Evolutionary conservation across 768 basidiomycete genomes (phyloP).

Genomic region (Gymnopilus junonius): DNA sequence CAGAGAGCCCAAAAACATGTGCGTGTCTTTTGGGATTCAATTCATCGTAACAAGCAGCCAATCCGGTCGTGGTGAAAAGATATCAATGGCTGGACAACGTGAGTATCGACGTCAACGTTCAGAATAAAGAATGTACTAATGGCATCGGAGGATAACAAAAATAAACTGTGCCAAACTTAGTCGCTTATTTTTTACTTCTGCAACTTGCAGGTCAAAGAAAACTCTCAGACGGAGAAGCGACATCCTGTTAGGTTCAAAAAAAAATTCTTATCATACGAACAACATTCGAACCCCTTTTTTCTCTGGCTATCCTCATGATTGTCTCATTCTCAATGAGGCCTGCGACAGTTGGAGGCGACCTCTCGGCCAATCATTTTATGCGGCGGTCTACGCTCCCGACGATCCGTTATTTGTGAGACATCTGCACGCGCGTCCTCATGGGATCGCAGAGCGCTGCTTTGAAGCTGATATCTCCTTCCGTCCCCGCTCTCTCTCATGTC

Average conservation of each 20-base stretch:
- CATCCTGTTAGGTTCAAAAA: not conserved
- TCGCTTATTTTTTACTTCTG: not conserved
- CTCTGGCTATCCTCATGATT: too few species aligned
- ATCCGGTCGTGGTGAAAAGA: too few species aligned
- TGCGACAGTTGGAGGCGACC: not conserved
- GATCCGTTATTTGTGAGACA: not conserved
- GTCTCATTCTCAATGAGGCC: too few species aligned
- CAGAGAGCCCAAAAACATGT: not conserved
- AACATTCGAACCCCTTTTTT: too few species aligned
- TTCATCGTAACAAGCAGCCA: not conserved
- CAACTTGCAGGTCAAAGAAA: not conserved
- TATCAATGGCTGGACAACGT: not conserved
- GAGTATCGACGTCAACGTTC: not conserved
- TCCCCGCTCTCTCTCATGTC: not conserved
- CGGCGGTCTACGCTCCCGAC: not conserved
- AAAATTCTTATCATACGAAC: not conserved
- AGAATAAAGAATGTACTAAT: not conserved
- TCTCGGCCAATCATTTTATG: not conserved
- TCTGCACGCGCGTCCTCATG: not conserved
- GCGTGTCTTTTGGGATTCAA: not conserved
- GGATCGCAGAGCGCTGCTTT: not conserved
- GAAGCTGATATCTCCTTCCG: conserved; percentile 1
- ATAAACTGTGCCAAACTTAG: not conserved
- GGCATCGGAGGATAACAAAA: not conserved
- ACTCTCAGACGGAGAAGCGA: not conserved